Conservation (phyloP, 2,329 filamentous ascomycete genomes). For the Ilyonectria destructans region DNA sequence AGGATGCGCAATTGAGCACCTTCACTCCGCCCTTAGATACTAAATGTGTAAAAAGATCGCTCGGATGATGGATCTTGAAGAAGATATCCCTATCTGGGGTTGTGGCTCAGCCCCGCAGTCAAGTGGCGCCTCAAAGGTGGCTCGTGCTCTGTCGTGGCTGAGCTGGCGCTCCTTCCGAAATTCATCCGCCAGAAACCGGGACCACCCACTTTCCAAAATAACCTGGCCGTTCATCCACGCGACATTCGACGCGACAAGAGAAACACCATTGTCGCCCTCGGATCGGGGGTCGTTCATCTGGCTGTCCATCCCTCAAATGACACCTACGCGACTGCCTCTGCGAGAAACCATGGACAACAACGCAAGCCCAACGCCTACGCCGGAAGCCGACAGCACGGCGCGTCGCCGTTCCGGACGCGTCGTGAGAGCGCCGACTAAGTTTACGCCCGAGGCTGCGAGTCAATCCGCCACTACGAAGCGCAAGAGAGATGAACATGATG, state of each 20-base stretch:
- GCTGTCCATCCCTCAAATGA: constrained; percentile 40
- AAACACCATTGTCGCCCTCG: constrained; percentile 50
- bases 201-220: constrained; percentile 48
- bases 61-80: constrained; percentile 29
- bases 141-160: constrained; percentile 34
- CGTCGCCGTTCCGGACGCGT: constrained; percentile 81
- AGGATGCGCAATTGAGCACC: not conserved
- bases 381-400: constrained; percentile 67
- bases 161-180: constrained; percentile 36
- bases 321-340: constrained; percentile 40
- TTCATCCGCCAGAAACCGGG: constrained; percentile 45
- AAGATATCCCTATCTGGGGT: constrained; percentile 36
- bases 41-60: constrained; percentile 5
- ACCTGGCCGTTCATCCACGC: constrained; percentile 47
- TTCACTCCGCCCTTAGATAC: constrained; percentile 1
- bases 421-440: constrained; percentile 73
- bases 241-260: constrained; percentile 51
- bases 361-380: constrained; percentile 68
- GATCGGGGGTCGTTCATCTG: constrained; percentile 46
- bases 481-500: constrained; percentile 68
- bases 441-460: constrained; percentile 64
- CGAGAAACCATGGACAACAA: constrained; percentile 68
- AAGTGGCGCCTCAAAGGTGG: constrained; percentile 26
- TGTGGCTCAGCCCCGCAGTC: constrained; percentile 40
- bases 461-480: constrained; percentile 68